Percentiles rank a stretch among this genome's conserved stretches.
Evolutionary conservation across 2,329 filamentous ascomycete species (phyloP).

Genomic region (Teratosphaeria viscida): DNA sequence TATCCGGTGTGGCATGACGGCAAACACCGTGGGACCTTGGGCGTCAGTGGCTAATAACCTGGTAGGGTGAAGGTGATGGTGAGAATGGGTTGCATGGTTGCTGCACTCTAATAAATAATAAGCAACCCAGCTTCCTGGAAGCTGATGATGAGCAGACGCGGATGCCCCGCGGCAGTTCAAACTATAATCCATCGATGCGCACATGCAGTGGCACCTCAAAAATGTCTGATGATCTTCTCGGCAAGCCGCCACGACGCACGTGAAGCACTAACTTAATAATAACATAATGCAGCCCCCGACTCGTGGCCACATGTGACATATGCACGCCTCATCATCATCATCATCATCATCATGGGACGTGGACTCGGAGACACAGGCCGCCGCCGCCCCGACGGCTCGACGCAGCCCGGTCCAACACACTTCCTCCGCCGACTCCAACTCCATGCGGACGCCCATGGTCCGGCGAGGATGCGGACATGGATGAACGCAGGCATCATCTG

Average conservation of each 20-base stretch:
- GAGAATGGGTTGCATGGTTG: not conserved
- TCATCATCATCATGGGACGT: too few relatives aligned
- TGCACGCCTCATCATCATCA: too few relatives aligned
- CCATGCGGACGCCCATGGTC: not conserved
- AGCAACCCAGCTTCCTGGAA: not conserved
- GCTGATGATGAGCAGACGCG: not conserved
- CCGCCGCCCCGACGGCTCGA: not conserved
- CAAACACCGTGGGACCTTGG: not conserved
- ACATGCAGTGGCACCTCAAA: not conserved
- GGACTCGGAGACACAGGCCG: not conserved
- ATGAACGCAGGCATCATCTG: not conserved
- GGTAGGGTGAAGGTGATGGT: not conserved
- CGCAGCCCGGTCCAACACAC: not conserved
- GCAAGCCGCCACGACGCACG: not conserved
- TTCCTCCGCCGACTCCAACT: not conserved
- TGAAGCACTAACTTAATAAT: not conserved
- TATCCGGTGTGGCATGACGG: not conserved
- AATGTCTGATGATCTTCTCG: not conserved
- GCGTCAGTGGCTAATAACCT: not conserved
- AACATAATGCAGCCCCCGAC: too few relatives aligned
- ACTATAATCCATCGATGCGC: not conserved
- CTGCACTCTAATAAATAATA: not conserved
- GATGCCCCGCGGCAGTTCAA: not conserved
- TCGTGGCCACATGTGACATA: too few relatives aligned
- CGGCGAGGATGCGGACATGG: not conserved